Percentiles rank a stretch among this genome's conserved stretches.
Evolutionary conservation across 2,329 filamentous ascomycete species (phyloP).

Genomic region (Colletotrichum viniferum): DNA sequence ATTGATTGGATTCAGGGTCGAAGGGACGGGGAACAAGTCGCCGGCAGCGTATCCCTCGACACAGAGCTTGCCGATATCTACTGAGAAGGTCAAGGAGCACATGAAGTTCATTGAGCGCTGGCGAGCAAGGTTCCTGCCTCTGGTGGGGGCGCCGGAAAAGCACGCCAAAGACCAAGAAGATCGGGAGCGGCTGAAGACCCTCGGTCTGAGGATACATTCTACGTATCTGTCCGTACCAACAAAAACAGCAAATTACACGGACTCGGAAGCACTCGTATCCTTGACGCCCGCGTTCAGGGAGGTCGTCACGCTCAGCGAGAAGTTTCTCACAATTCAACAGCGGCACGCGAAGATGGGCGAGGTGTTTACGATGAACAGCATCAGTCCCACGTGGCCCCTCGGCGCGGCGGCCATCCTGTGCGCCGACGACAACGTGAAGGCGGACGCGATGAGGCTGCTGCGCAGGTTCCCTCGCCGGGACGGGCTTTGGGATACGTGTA

Average conservation of each 20-base stretch:
- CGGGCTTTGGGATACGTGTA: constrained; percentile 45
- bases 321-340: neutral
- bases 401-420: constrained; percentile 46
- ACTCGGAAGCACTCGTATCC: constrained; percentile 35
- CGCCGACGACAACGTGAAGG: constrained; percentile 38
- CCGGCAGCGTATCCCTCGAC: neutral
- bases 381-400: constrained; percentile 41
- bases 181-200: neutral
- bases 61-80: neutral
- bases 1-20: constrained; percentile 3
- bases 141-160: constrained; percentile 24
- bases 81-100: constrained; percentile 22
- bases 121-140: neutral
- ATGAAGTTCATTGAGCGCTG: neutral
- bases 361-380: constrained; percentile 13
- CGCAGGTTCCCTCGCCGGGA: constrained; percentile 46
- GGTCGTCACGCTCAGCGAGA: neutral
- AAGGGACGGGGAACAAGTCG: neutral
- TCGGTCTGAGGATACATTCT: constrained; percentile 4
- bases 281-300: constrained; percentile 44
- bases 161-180: neutral
- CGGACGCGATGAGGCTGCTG: constrained; percentile 45
- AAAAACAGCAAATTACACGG: constrained; percentile 30
- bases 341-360: neutral
- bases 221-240: constrained; percentile 30